These are phyloP conservation scores for Sugiyamaella marilandica DNA, from an alignment of 805 yeast species.

Conservation along the genomic window DNA sequence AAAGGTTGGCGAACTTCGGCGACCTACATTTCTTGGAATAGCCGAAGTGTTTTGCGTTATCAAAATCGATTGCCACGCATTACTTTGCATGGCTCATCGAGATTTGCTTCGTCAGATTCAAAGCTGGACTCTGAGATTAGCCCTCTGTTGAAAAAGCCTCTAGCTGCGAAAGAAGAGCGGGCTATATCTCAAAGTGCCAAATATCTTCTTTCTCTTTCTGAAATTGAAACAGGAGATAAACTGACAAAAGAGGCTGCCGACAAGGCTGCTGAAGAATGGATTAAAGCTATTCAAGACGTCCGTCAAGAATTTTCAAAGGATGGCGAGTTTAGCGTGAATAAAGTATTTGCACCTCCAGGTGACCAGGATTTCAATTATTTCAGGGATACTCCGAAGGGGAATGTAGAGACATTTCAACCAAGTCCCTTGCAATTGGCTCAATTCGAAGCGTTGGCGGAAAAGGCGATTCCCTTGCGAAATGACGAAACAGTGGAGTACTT, in stretches of 20 bases:
- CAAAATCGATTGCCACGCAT: too few relatives aligned
- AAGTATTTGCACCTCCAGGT: constrained; percentile 41
- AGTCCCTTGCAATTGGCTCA: constrained; percentile 60
- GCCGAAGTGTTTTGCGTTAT: too few relatives aligned
- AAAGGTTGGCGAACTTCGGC: too few relatives aligned
- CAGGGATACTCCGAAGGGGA: constrained; percentile 26
- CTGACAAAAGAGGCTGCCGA: constrained; percentile 29
- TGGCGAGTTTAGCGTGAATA: constrained; percentile 37
- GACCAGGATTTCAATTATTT: constrained; percentile 32
- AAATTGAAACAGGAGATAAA: constrained; percentile 7
- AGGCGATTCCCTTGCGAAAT: constrained; percentile 53
- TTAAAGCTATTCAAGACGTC: constrained; percentile 37
- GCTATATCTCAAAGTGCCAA: constrained; percentile 15
- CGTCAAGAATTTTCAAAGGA: constrained; percentile 35
- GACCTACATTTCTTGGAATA: too few relatives aligned
- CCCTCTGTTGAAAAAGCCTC: too few relatives aligned
- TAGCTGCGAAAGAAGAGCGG: neutral
- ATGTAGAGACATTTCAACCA: constrained; percentile 36
- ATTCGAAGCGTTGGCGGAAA: constrained; percentile 43
- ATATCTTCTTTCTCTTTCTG: constrained; percentile 17
- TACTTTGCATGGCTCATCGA: too few relatives aligned
- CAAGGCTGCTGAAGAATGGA: constrained; percentile 40
- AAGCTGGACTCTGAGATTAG: too few relatives aligned
- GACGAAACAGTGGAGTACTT: constrained; percentile 76
- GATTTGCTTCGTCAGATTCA: too few relatives aligned